Percentiles rank a stretch among this genome's conserved stretches.
phyloP scores from a whole-genome alignment of 2,329 filamentous ascomycete genomes.

The Fusarium nelsonii region DNA sequence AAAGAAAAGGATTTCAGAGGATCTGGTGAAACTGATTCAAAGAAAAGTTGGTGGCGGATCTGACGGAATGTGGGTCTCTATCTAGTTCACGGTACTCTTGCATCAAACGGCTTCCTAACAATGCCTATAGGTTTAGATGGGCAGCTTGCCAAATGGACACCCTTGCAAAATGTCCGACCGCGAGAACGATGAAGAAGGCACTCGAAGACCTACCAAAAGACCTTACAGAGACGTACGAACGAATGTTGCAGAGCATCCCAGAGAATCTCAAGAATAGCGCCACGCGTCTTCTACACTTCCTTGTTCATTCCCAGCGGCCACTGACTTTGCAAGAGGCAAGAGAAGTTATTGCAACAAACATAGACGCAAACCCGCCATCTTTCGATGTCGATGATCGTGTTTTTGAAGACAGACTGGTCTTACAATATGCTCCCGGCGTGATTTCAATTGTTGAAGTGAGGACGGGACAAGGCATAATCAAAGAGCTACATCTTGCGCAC shows the following conservation, averaged over 20 bases:
- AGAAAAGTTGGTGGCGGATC: slow-evolving; percentile 37
- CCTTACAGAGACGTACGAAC: neutral
- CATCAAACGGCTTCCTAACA: neutral
- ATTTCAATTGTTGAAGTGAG: neutral
- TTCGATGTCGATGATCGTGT: neutral
- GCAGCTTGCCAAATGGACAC: neutral
- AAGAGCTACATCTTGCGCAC: slow-evolving; percentile 44
- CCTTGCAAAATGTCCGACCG: neutral
- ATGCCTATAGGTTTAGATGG: neutral
- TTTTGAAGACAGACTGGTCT: neutral
- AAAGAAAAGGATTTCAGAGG: slow-evolving; percentile 27
- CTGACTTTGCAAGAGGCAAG: slow-evolving; percentile 34
- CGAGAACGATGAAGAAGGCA: neutral
- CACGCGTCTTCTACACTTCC: slow-evolving; percentile 44
- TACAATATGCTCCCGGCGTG: slow-evolving; percentile 34
- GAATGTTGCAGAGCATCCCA: neutral
- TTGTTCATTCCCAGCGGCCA: slow-evolving; percentile 32
- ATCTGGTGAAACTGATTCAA: slow-evolving; percentile 10
- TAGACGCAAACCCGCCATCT: neutral
- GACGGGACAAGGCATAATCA: accelerated
- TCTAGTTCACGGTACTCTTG: neutral
- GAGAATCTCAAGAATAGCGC: slow-evolving; percentile 46
- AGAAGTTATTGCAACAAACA: slow-evolving; percentile 41
- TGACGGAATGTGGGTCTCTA: slow-evolving; percentile 49
- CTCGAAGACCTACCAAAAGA: neutral